phyloP scores from a whole-genome alignment of 2,329 filamentous ascomycete genomes.

The Ciborinia camelliae region DNA sequence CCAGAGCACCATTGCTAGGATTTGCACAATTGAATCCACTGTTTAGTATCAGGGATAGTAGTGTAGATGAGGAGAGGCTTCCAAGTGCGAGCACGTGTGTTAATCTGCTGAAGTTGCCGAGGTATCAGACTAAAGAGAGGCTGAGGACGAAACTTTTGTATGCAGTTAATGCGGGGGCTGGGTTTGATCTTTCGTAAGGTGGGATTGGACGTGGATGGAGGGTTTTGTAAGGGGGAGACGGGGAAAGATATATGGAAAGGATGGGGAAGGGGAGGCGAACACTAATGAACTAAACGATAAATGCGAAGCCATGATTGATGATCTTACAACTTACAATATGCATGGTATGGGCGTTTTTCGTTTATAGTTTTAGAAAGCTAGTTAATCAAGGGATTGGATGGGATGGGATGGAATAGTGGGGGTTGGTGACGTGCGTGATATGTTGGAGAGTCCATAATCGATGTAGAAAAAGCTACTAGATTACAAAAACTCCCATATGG shows the following conservation, averaged over 20 bases:
- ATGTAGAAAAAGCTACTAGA: background rate
- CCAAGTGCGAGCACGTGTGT: conserved; percentile 96
- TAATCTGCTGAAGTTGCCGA: conserved; percentile 87
- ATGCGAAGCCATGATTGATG: conserved; percentile 10
- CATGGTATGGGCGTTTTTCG: conserved; percentile 2
- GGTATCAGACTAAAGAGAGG: conserved; percentile 63
- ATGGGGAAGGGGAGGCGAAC: background rate
- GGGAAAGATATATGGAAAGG: background rate
- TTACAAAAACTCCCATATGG: background rate
- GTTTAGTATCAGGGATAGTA: conserved; percentile 87
- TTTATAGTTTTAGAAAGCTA: background rate
- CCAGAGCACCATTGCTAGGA: conserved; percentile 81
- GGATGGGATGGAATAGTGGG: background rate
- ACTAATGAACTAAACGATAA: conserved; percentile 10
- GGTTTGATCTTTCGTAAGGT: conserved; percentile 67
- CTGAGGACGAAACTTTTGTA: conserved; percentile 82
- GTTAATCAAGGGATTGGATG: background rate
- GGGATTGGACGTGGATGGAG: no score
- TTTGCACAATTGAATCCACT: conserved; percentile 80
- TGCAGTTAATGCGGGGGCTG: conserved; percentile 83
- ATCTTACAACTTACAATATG: background rate
- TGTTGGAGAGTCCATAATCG: no score
- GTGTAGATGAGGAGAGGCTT: conserved; percentile 69
- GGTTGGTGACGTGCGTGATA: background rate
- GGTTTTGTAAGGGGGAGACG: background rate